A percentile compares a stretch with the other conserved stretches of the same genome.
Conservation (phyloP, 2,329 filamentous ascomycete genomes). For the Verticillium dahliae region DNA sequence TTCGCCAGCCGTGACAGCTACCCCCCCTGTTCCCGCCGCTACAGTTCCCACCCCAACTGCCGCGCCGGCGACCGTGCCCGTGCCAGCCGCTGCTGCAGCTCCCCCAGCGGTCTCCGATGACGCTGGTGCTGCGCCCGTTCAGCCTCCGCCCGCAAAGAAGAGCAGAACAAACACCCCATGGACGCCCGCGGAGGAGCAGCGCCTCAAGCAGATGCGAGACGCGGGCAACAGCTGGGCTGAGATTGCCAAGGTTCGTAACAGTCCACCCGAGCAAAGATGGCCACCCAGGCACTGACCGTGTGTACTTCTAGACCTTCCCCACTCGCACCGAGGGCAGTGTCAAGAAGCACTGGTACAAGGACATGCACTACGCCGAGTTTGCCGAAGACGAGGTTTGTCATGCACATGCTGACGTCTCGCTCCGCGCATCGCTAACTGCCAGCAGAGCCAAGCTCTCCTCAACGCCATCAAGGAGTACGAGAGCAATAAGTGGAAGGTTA, state of each 20-base stretch:
- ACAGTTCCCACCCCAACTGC: constrained; percentile 20
- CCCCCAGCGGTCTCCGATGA: constrained; percentile 22
- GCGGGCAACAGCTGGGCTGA: constrained; percentile 93
- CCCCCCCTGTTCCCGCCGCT: constrained; percentile 26
- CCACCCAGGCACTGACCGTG: background rate
- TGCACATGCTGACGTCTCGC: constrained; percentile 8
- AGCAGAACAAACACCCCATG: constrained; percentile 97
- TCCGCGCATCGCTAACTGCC: constrained; percentile 10
- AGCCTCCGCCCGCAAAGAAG: constrained; percentile 69
- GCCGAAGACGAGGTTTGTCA: constrained; percentile 83
- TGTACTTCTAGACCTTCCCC: constrained; percentile 68
- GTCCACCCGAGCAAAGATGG: background rate
- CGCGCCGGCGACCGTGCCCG: background rate
- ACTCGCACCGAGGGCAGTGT: constrained; percentile 92
- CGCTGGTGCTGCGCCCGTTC: constrained; percentile 19
- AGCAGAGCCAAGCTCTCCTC: constrained; percentile 69
- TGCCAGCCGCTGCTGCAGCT: constrained; percentile 21
- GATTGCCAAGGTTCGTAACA: constrained; percentile 75
- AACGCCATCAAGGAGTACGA: constrained; percentile 98
- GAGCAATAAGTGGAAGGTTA: constrained; percentile 96
- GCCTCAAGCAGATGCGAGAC: constrained; percentile 91
- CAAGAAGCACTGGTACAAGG: constrained; percentile 99
- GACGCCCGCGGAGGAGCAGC: constrained; percentile 89
- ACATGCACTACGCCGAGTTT: constrained; percentile 99
- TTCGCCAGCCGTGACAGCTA: constrained; percentile 21